Evolutionary conservation across 2,329 filamentous ascomycete species (phyloP), one percentile per base, ranked within the genome.

Genomic region (Aspergillus uvarum): DNA sequence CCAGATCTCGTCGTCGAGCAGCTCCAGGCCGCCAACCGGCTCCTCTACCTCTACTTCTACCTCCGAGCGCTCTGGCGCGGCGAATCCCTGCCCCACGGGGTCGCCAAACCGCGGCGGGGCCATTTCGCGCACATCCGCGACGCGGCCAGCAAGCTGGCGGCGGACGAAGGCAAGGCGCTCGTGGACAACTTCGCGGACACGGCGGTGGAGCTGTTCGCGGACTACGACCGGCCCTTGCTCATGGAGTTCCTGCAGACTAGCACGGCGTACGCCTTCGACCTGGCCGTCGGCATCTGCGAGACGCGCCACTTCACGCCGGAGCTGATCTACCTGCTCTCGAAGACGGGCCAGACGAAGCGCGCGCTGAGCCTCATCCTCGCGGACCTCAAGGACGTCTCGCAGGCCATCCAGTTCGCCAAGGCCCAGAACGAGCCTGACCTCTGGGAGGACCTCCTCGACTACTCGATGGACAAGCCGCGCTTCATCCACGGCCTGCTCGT

Each of bases 391-490:
- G 91, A 99, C 72, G 93, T 98, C 53, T 89, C 89, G 53, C 92
- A 95, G 67, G 95, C 95, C 8, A 99, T 99, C 67, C 85, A 89
- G 1, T 99, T 99, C 70, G 93, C 92, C 56, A 97, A 97, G 74
- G 89, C 93, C 63, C 92, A 98, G 72, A 88, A 95, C 64, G 93
- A 97, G 68, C 87, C 89, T 0, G 93, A 97, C 67, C 83, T 99
- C 0, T 99, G 95, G 95, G 90, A 96, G 65, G 93, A 98, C 70
- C 82, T 99, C 7, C 85, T 99, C 5, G 87, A 94, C 67, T 98
- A 98, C 75, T 94, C 90, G 62, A 98, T 99, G 95, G 92, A 97
- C 77, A 96, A 97, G 72, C 95, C 95, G 0, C 87, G 87, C 47
- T 99, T 99, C 77, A 98, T 99, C 66, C 89, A 91, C 12, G 93